Conservation (phyloP, 805 yeast genomes). For the Komagataella phaffii region DNA sequence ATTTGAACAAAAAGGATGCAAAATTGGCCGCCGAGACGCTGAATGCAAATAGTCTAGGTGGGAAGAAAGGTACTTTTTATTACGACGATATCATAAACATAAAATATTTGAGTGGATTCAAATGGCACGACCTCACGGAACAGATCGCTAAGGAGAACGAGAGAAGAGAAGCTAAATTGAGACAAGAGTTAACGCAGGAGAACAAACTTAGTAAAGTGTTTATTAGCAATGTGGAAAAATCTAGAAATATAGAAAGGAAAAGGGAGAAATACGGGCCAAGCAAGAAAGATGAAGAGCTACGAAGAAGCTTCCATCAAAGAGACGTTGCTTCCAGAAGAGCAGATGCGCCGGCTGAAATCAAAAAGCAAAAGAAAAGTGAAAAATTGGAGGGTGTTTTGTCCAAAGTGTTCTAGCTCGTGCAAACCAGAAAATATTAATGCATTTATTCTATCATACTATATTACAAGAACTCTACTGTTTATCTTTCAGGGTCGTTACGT, state of each 20-base stretch:
- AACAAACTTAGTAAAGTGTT: slow-evolving; percentile 76
- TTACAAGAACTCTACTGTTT: neutral
- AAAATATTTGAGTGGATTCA: slow-evolving; percentile 81
- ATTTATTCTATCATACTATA: neutral
- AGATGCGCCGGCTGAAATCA: slow-evolving; percentile 35
- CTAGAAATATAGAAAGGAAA: slow-evolving; percentile 61
- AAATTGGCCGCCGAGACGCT: slow-evolving; percentile 76
- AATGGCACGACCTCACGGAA: slow-evolving; percentile 90
- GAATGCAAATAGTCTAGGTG: slow-evolving; percentile 85
- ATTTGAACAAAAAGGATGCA: slow-evolving; percentile 70
- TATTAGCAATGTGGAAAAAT: slow-evolving; percentile 71
- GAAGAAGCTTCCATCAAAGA: slow-evolving; percentile 62
- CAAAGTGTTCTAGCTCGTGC: slow-evolving; percentile 27
- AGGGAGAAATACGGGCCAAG: slow-evolving; percentile 19
- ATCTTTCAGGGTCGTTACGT: neutral
- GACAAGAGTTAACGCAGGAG: slow-evolving; percentile 83
- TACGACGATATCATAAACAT: slow-evolving; percentile 90
- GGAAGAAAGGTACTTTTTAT: slow-evolving; percentile 80
- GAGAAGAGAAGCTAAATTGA: slow-evolving; percentile 73
- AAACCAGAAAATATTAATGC: neutral
- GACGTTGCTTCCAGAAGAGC: slow-evolving; percentile 55
- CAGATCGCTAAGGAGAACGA: slow-evolving; percentile 88
- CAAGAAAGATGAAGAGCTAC: slow-evolving; percentile 17
- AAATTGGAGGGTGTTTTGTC: slow-evolving; percentile 36
- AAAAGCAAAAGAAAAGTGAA: slow-evolving; percentile 22